Evolutionary conservation across 2,329 filamentous ascomycete species (phyloP), one percentile per base, ranked within the genome.

Genomic region (Pezicula radicicola): DNA sequence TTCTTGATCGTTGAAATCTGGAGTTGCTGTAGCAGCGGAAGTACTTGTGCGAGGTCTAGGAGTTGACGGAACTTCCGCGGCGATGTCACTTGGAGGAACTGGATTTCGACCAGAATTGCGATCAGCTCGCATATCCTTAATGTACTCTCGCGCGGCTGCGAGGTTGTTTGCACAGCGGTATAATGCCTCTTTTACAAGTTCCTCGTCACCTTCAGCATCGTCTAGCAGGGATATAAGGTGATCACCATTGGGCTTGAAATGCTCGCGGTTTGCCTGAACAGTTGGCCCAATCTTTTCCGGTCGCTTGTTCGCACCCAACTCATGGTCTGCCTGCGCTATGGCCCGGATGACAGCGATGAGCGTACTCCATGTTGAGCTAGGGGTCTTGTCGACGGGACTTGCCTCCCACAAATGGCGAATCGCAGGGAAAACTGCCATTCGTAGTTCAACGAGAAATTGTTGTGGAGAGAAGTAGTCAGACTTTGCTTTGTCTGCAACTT

Each of bases 371-470:
- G 92, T 88, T 19, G 84, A 79, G 21, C 85, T 86, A 3, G 88
- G 85, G 1, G 91, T 83, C 62, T 90, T 92, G 60, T 96, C 91
- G 16, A 94, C 83, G 45, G 96, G 82, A 25, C 84, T 76, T 1
- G 91, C 95, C 59, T 90, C 85, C 95, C 94, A 99, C 27, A 97
- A 80, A 44, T 85, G 80, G 51, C 81, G 80, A 39, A 94, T 80
- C 43, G 87, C 82, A 1, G 91, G 89, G 13, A 97, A 73, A 25
- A 97, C 83, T 25, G 85, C 83, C 71, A 88, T 84, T 40, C 94
- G 87, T 40, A 97, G 72, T 67, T 97, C 93, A 6, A 97, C 84
- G 13, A 97, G 75, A 50, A 97, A 88, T 62, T 97, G 93, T 1
- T 82, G 76, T 13, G 84, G 79, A 9, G 77, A 73, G 66, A 89